phyloP scores from a whole-genome alignment of 2,329 filamentous ascomycete species.

The Pseudogymnoascus sp. region DNA sequence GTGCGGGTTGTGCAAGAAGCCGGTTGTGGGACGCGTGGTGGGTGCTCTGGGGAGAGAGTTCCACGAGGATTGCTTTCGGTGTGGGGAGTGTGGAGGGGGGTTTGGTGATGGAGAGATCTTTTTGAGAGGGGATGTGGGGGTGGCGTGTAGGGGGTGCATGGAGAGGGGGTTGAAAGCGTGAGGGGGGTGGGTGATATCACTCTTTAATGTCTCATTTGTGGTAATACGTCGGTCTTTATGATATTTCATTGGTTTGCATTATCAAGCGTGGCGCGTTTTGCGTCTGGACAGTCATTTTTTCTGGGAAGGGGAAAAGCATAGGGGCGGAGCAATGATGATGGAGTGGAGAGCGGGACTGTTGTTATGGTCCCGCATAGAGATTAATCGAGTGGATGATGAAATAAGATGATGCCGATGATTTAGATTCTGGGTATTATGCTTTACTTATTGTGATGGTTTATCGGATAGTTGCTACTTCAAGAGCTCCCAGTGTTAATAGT shows the following conservation, averaged over 20 bases:
- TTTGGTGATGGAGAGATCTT: conserved; percentile 62
- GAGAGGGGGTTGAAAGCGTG: conserved; percentile 48
- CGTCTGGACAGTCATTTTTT: not conserved
- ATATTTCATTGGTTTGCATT: not conserved
- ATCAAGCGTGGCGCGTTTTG: not conserved
- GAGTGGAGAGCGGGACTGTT: not conserved
- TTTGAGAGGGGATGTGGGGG: conserved; percentile 45
- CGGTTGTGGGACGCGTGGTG: conserved; percentile 84
- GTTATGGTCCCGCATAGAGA: not conserved
- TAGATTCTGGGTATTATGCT: not conserved
- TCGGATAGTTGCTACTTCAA: not conserved
- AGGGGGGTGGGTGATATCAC: not conserved
- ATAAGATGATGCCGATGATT: not conserved
- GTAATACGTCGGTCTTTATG: not conserved
- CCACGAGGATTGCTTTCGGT: conserved; percentile 89
- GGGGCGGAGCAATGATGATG: not conserved
- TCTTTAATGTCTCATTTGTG: not conserved
- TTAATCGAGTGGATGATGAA: not conserved
- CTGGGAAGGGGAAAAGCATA: not conserved
- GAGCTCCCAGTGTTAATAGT: not conserved
- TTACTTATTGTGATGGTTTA: not conserved
- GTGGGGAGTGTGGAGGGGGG: conserved; percentile 51
- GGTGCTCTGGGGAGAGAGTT: conserved; percentile 85
- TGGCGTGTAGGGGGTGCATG: conserved; percentile 55
- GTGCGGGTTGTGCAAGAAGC: conserved; percentile 74